Percentiles rank a stretch among this genome's conserved stretches.
phyloP scores from a whole-genome alignment of 2,329 filamentous ascomycete genomes.

The Blastomyces parvus region DNA sequence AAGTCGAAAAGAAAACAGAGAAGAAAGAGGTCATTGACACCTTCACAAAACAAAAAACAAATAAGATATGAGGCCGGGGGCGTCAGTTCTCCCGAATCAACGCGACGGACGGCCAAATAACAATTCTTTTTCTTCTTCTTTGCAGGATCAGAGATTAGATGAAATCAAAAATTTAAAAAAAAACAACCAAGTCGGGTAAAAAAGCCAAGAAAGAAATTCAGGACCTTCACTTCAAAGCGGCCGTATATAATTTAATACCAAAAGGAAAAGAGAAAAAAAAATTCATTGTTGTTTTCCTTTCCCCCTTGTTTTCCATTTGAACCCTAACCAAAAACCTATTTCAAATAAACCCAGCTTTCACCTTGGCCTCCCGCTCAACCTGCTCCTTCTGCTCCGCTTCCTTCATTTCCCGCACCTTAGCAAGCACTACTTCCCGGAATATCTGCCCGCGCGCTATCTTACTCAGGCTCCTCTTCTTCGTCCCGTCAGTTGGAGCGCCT shows the following conservation, averaged over 20 bases:
- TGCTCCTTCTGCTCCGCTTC: slow-evolving; percentile 68
- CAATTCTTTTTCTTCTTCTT: too few species aligned
- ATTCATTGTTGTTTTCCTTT: neutral
- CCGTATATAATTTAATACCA: neutral
- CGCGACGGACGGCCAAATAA: too few species aligned
- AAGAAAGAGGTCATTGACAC: neutral
- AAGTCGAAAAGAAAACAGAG: neutral
- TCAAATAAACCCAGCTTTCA: slow-evolving; percentile 11
- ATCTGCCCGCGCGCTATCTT: slow-evolving; percentile 60
- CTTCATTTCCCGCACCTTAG: slow-evolving; percentile 88
- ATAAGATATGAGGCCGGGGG: too few species aligned
- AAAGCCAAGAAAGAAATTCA: too few species aligned
- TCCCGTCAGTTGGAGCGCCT: slow-evolving; percentile 13
- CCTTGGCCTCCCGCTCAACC: slow-evolving; percentile 48
- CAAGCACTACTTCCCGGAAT: slow-evolving; percentile 87
- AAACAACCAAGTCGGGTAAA: neutral
- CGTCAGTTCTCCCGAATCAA: too few species aligned
- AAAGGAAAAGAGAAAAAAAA: too few species aligned
- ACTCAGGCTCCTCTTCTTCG: slow-evolving; percentile 46
- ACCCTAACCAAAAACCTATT: neutral
- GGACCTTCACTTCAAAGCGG: neutral
- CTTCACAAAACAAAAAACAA: neutral
- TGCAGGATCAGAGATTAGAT: neutral
- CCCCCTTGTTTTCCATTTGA: neutral
- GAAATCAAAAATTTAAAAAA: neutral